These are phyloP conservation scores for Trichophyton benhamiae DNA, from an alignment of 2,329 filamentous ascomycete genomes.

Conservation along the genomic window DNA sequence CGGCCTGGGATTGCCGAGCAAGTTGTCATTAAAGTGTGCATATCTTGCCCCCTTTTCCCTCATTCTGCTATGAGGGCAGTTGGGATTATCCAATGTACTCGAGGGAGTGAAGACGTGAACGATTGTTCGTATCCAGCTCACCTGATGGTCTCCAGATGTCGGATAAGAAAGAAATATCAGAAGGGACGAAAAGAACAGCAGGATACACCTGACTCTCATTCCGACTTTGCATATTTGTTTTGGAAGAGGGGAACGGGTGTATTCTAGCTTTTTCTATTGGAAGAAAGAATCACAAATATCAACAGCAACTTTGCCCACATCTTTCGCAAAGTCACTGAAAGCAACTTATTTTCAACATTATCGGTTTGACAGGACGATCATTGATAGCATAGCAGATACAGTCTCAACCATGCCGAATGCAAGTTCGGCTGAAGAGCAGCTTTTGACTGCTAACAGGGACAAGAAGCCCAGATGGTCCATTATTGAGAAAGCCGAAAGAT, in stretches of 20 bases:
- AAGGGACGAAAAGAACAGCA: not conserved
- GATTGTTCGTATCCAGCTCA: not conserved
- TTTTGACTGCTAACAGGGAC: not conserved
- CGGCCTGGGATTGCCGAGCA: not conserved
- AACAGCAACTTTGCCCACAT: not conserved
- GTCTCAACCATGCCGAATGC: not conserved
- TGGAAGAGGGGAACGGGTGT: not conserved
- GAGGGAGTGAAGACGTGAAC: not conserved
- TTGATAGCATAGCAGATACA: too few species aligned
- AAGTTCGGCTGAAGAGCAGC: not conserved
- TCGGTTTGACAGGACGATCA: too few species aligned
- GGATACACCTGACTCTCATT: not conserved
- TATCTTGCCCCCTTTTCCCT: not conserved
- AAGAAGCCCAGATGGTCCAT: constrained; percentile 16
- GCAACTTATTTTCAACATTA: too few species aligned
- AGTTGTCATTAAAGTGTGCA: not conserved
- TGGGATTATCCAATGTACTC: not conserved
- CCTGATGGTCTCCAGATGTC: not conserved
- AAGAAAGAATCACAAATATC: not conserved
- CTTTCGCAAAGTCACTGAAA: too few species aligned
- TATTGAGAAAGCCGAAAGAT: constrained; percentile 31
- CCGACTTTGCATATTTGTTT: not conserved
- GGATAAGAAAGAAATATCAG: not conserved
- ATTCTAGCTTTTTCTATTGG: not conserved
- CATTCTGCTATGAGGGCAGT: not conserved